phyloP scores from a whole-genome alignment of 202 grass and related monocot species.

The Panicum virgatum region DNA sequence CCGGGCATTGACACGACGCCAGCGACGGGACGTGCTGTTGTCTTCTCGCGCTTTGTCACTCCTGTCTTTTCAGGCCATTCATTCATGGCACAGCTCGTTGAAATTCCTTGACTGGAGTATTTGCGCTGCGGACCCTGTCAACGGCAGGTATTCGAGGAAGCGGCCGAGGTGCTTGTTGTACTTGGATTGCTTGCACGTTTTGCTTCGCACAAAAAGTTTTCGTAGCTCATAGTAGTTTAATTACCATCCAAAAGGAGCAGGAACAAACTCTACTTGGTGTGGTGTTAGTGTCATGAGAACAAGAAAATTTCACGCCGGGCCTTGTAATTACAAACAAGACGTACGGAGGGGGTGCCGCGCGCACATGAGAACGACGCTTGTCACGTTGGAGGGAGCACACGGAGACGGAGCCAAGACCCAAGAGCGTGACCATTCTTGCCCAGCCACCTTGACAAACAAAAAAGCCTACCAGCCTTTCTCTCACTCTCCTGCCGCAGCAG shows the following conservation, averaged over 20 bases:
- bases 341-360: neutral
- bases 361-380: neutral
- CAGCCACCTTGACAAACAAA: conserved; percentile 4
- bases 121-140: neutral
- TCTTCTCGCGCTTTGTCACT: conserved; percentile 1
- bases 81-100: too few species aligned
- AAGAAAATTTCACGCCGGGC: too few species aligned
- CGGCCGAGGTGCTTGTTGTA: too few species aligned
- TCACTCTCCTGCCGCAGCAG: neutral
- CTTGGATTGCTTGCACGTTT: too few species aligned
- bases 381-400: neutral
- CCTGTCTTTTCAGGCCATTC: conserved; percentile 21
- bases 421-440: neutral
- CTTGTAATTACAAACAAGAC: neutral
- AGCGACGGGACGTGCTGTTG: too few species aligned
- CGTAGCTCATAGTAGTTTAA: too few species aligned
- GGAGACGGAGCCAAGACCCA: neutral
- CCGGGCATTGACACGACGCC: conserved; percentile 7
- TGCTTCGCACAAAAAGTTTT: too few species aligned
- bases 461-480: conserved; percentile 15
- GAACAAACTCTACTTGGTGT: too few species aligned
- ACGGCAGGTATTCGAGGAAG: neutral
- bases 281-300: too few species aligned
- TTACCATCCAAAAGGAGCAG: too few species aligned
- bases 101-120: neutral